Conservation (phyloP, 2,329 filamentous ascomycete species). For the Biscogniauxia mediterranea region DNA sequence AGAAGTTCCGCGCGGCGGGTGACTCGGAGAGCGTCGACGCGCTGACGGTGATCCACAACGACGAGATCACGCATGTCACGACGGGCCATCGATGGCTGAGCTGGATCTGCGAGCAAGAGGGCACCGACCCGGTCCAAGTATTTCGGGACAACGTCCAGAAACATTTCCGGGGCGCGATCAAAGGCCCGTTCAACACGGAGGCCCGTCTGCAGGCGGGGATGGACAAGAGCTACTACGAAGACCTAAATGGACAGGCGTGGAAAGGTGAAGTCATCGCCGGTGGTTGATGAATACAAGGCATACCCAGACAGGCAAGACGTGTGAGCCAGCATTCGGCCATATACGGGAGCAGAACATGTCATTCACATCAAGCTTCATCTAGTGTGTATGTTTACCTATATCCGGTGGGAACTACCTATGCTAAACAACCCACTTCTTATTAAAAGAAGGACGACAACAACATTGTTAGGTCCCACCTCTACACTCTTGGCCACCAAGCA, state of each 20-base stretch:
- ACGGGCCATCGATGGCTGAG: conserved; percentile 46
- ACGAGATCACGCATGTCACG: conserved; percentile 48
- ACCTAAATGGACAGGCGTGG: conserved; percentile 29
- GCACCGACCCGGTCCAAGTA: conserved; percentile 42
- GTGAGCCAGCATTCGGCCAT: no score
- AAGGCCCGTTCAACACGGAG: conserved; percentile 44
- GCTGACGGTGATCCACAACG: conserved; percentile 45
- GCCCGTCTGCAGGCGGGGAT: conserved; percentile 43
- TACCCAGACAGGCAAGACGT: no score
- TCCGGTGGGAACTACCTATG: no score
- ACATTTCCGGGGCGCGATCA: conserved; percentile 41
- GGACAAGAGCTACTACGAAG: conserved; percentile 42
- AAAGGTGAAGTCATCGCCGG: conserved; percentile 30
- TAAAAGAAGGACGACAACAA: no score
- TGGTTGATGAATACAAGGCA: conserved; percentile 18
- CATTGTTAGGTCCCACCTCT: no score
- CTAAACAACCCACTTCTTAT: no score
- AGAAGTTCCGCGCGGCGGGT: conserved; percentile 42
- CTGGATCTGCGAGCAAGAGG: conserved; percentile 46
- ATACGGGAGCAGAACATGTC: no score
- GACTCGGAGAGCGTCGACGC: conserved; percentile 42
- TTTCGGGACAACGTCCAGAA: conserved; percentile 42
- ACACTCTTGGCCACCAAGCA: no score
- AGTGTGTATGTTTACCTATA: no score
- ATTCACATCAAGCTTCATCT: no score